A percentile compares a stretch with the other conserved stretches of the same genome.
phyloP scores from a whole-genome alignment of 768 basidiomycete genomes.

The Dentipellis fragilis region DNA sequence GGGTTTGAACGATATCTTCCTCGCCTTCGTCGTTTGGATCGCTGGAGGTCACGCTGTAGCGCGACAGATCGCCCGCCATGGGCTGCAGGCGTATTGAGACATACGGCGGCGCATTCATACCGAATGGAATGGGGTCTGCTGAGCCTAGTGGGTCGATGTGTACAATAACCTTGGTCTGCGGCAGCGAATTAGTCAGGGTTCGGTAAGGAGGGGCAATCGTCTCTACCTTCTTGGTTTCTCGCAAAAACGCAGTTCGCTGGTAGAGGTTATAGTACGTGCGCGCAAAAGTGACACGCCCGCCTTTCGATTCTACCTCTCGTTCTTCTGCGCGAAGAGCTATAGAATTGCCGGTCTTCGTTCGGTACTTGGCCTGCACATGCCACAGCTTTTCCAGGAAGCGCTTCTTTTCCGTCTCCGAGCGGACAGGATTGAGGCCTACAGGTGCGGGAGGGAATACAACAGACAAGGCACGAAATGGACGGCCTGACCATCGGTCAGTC shows the following conservation, averaged over 20 bases:
- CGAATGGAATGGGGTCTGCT: constrained; percentile 73
- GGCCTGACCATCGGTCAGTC: constrained; percentile 78
- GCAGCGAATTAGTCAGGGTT: background rate
- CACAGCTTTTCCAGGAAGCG: constrained; percentile 86
- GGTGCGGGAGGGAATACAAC: constrained; percentile 70
- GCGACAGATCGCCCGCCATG: constrained; percentile 72
- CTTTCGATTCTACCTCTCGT: constrained; percentile 61
- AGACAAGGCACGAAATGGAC: constrained; percentile 71
- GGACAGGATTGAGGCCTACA: constrained; percentile 53
- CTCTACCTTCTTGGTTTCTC: constrained; percentile 69
- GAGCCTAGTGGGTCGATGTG: constrained; percentile 73
- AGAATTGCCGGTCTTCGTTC: constrained; percentile 64
- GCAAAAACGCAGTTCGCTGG: constrained; percentile 68
- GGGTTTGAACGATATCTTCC: constrained; percentile 77
- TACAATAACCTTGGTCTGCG: constrained; percentile 77
- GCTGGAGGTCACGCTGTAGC: constrained; percentile 67
- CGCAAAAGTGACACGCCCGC: constrained; percentile 53
- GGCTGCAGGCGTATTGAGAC: constrained; percentile 79
- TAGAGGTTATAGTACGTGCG: constrained; percentile 88
- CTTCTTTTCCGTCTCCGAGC: constrained; percentile 58
- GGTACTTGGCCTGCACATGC: constrained; percentile 75
- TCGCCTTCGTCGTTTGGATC: constrained; percentile 66
- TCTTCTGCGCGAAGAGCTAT: constrained; percentile 65
- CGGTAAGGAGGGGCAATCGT: no score
- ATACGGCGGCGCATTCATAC: constrained; percentile 57